Percentiles rank a stretch among this genome's conserved stretches.
Evolutionary conservation across 106 monocot species (phyloP).

Genomic region (Alisma plantagoaquatica): DNA sequence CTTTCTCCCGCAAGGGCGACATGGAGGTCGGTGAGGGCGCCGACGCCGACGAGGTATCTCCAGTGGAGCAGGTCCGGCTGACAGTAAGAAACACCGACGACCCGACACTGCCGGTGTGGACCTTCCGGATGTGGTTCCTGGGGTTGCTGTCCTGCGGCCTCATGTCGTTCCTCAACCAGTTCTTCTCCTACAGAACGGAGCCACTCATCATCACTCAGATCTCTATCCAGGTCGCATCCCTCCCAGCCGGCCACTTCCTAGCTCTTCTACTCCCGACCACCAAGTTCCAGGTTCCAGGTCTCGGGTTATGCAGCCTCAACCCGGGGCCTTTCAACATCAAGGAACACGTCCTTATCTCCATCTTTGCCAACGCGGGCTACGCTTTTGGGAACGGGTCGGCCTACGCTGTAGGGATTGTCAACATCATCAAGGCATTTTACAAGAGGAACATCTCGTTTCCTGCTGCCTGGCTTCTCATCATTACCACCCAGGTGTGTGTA

Average conservation of each 20-base stretch:
- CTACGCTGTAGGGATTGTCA: constrained; percentile 74
- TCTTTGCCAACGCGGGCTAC: constrained; percentile 92
- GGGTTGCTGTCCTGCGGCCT: constrained; percentile 66
- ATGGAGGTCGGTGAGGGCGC: too few relatives aligned
- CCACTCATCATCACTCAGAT: constrained; percentile 86
- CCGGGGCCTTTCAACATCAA: constrained; percentile 97
- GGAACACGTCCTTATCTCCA: constrained; percentile 94
- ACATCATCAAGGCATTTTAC: constrained; percentile 91
- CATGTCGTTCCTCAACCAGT: constrained; percentile 92
- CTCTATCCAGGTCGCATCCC: constrained; percentile 90
- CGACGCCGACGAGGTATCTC: constrained; percentile 74
- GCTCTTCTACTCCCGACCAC: constrained; percentile 41
- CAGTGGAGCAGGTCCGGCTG: constrained; percentile 81
- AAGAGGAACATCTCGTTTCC: constrained; percentile 58
- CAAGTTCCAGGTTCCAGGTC: constrained; percentile 48
- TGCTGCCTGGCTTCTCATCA: constrained; percentile 71
- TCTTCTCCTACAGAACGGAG: constrained; percentile 87
- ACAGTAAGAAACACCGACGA: constrained; percentile 74
- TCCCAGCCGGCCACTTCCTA: constrained; percentile 66
- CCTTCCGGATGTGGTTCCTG: constrained; percentile 93
- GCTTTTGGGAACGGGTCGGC: constrained; percentile 83
- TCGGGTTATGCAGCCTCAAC: constrained; percentile 69
- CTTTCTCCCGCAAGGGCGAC: too few relatives aligned
- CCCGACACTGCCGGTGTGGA: constrained; percentile 82
- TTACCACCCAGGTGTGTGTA: constrained; percentile 82